phyloP scores from a whole-genome alignment of 495 filamentous ascomycete species.

The Oleoguttula mirabilis region DNA sequence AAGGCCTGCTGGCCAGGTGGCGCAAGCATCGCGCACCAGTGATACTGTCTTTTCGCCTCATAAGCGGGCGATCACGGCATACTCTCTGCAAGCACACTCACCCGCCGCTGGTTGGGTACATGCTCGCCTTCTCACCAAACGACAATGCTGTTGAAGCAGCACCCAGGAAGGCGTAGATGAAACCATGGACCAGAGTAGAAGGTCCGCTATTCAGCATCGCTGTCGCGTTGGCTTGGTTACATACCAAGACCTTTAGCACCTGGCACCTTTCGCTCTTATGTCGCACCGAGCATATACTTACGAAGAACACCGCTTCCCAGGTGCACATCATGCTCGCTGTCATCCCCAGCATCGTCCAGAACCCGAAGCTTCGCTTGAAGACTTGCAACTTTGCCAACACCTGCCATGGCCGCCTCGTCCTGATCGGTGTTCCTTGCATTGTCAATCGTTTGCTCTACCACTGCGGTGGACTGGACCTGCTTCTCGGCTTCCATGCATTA shows the following conservation, averaged over 20 bases:
- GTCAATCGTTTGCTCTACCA: too few species aligned
- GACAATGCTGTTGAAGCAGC: background rate
- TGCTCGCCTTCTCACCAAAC: slow-evolving; percentile 4
- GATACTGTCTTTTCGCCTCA: slow-evolving; percentile 7
- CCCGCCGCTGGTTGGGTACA: background rate
- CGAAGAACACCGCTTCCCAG: slow-evolving; percentile 15
- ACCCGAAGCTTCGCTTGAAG: slow-evolving; percentile 11
- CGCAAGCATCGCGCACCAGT: slow-evolving; percentile 11
- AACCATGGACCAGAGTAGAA: slow-evolving; percentile 7
- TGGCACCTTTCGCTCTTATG: too few species aligned
- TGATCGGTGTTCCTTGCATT: background rate
- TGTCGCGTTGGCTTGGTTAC: slow-evolving; percentile 3
- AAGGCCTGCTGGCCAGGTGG: slow-evolving; percentile 3
- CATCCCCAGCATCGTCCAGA: slow-evolving; percentile 12
- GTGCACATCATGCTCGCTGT: slow-evolving; percentile 10
- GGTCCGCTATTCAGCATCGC: slow-evolving; percentile 15
- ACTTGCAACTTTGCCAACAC: slow-evolving; percentile 2
- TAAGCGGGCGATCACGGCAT: background rate
- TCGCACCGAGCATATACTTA: too few species aligned
- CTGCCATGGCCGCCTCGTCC: slow-evolving; percentile 6
- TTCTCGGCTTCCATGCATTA: too few species aligned
- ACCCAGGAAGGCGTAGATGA: slow-evolving; percentile 5
- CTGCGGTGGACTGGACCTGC: too few species aligned
- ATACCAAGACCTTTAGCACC: too few species aligned
- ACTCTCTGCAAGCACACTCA: background rate